Base-by-base conservation (phyloP, 2,329 filamentous ascomycete genomes). In the Thelonectria rubi region DNA sequence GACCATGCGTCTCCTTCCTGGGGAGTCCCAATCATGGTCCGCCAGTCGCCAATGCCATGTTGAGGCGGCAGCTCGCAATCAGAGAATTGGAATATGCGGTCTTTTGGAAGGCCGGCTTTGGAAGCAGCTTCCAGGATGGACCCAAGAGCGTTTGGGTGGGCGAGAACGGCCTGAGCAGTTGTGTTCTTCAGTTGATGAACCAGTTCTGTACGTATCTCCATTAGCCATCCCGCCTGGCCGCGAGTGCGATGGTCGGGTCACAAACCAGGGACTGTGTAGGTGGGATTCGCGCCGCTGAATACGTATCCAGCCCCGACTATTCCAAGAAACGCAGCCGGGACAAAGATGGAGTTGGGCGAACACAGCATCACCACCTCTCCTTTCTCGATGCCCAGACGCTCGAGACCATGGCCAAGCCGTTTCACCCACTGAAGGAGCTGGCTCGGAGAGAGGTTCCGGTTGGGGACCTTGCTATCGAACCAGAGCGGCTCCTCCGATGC, bases 251-350 rank as follows among this genome's bases (percentile, higher is more conserved):
- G 24, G 11, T 11, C 9, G 14, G 11, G 10, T 12, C 15, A 70
- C 76, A 64, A 67, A 81, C 82, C 82, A 58, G 76, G 74, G 14
- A 79, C 73, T 1, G 82, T 85, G 65, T 84, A 86, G 10, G 76
- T 75, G 14, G 84, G 83, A 67, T 86, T 86, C 5, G 80, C 82
- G 18, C 82, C 84, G 53, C 80, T 86, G 72, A 87, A 87, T 20
- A 83, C 78, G 60, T 77, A 80, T 3, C 83, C 83, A 20, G 79
- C 78, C 0, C 84, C 84, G 1, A 84, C 80, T 40, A 84, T 80
- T 3, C 82, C 84, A 5, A 86, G 74, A 66, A 85, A 86, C 14
- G 81, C 81, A 4, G 82, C 81, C 0, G 84, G 84, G 1, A 86
- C 79, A 64, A 83, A 84, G 40, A 87, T 80, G 63, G 85, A 82